phyloP scores from a whole-genome alignment of 345 rosid genomes.

The Populus euphratica region DNA sequence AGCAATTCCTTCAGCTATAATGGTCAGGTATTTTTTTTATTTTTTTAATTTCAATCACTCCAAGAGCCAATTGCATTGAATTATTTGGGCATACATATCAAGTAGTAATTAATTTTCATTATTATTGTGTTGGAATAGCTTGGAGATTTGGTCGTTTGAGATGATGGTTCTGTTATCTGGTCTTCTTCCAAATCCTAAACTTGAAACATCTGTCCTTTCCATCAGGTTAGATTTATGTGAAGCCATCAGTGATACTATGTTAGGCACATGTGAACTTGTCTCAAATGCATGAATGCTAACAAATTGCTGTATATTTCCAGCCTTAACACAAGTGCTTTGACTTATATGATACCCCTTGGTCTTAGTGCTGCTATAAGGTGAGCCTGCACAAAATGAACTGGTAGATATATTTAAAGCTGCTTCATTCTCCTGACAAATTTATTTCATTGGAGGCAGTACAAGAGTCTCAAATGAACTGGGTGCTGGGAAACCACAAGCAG shows the following conservation, averaged over 20 bases:
- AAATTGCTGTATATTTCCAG: conserved; percentile 12
- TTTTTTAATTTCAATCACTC: neutral
- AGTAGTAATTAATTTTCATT: neutral
- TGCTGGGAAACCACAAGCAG: conserved; percentile 24
- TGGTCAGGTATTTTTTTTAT: conserved; percentile 31
- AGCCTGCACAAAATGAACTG: neutral
- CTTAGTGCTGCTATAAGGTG: conserved; percentile 29
- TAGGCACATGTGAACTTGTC: neutral
- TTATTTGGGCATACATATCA: neutral
- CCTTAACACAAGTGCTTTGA: conserved; percentile 15
- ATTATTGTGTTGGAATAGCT: conserved; percentile 20
- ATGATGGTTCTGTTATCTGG: conserved; percentile 40
- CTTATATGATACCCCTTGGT: conserved; percentile 27
- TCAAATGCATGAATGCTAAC: neutral
- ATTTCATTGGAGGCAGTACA: conserved; percentile 12
- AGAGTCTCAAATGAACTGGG: conserved; percentile 36
- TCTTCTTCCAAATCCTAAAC: conserved; percentile 43
- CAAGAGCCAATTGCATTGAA: neutral
- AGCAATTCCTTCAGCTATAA: conserved; percentile 46
- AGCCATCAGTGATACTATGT: neutral
- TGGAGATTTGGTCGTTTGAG: conserved; percentile 46
- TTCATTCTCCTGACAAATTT: neutral
- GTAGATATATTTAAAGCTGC: neutral
- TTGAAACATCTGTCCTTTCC: conserved; percentile 45
- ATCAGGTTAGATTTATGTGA: conserved; percentile 24